Evolutionary conservation across 2,329 filamentous ascomycete species (phyloP), one percentile per base, ranked within the genome.

Genomic region (Mariannaea sp.): DNA sequence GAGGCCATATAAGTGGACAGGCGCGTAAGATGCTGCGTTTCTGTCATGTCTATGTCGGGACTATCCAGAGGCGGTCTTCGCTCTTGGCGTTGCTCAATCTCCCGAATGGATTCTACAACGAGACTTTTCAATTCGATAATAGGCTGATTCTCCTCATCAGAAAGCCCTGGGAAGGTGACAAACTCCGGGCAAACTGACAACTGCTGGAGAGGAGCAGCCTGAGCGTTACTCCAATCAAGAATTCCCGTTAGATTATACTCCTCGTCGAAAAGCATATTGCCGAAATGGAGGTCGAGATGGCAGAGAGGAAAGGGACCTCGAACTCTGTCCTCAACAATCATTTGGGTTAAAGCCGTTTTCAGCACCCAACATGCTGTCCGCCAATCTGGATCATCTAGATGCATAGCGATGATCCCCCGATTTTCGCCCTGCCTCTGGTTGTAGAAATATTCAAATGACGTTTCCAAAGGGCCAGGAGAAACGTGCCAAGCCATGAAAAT

Each of bases 241-340:
- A 75, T 55, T 16, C 66, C 71, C 2, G 61, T 70, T 29, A 74
- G 48, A 55, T 73, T 74, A 57, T 73, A 74, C 39, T 76, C 71
- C 14, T 70, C 55, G 54, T 76, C 73, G 24, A 76, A 75, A 5
- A 75, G 69, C 55, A 77, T 61, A 36, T 77, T 75, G 32, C 71
- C 70, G 54, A 61, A 69, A 60, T 73, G 72, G 3, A 73, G 57
- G 14, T 67, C 67, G 3, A 69, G 52, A 42, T 70, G 66, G 53
- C 71, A 71, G 1, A 74, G 57, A n/a, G 69, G 68, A 60, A 71
- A 75, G 12, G 71, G 71, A 36, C 72, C 68, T 45, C 59, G 56
- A 16, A 70, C 52, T 44, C 64, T 57, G 29, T 66, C 62, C 44
- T 69, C 65, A 35, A 70, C 53, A 20, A 69, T 50, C 7, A 68